Percentiles rank a stretch among this genome's conserved stretches.
Evolutionary conservation across 129 eudicot genomes (phyloP).

Genomic region (Oenanthe sinensis): DNA sequence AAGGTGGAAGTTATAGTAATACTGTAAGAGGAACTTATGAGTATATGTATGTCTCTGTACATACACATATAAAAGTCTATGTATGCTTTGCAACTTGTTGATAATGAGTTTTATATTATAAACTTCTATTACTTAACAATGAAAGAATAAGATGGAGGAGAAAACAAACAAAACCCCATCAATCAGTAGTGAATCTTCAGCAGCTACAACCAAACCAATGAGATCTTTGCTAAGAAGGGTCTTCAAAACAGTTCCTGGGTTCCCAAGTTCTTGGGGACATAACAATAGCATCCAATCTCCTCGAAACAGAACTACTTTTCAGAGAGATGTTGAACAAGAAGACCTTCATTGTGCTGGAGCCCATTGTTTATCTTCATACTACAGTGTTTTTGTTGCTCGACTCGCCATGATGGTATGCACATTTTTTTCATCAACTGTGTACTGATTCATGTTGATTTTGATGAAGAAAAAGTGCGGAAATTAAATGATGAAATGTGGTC

Average conservation of each 20-base stretch:
- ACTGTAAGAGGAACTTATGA: neutral
- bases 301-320: constrained; percentile 27
- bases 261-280: constrained; percentile 24
- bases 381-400: constrained; percentile 83
- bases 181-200: constrained; percentile 29
- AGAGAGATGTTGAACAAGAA: constrained; percentile 49
- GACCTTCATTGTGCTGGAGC: constrained; percentile 48
- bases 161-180: constrained; percentile 13
- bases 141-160: constrained; percentile 26
- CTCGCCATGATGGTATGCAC: constrained; percentile 81
- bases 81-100: neutral
- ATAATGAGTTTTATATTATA: constrained; percentile 6
- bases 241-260: constrained; percentile 19
- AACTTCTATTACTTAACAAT: neutral
- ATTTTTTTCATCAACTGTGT: neutral
- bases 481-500: neutral
- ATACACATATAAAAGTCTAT: neutral
- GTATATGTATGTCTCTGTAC: neutral
- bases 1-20: constrained; percentile 11
- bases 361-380: constrained; percentile 69
- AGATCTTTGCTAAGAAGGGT: constrained; percentile 30
- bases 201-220: constrained; percentile 31
- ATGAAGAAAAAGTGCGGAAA: neutral
- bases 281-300: constrained; percentile 12
- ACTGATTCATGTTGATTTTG: neutral